A percentile compares a stretch with the other conserved stretches of the same genome.
Conservation (phyloP, 2,329 filamentous ascomycete genomes). For the Talaromyces amestolkiae region DNA sequence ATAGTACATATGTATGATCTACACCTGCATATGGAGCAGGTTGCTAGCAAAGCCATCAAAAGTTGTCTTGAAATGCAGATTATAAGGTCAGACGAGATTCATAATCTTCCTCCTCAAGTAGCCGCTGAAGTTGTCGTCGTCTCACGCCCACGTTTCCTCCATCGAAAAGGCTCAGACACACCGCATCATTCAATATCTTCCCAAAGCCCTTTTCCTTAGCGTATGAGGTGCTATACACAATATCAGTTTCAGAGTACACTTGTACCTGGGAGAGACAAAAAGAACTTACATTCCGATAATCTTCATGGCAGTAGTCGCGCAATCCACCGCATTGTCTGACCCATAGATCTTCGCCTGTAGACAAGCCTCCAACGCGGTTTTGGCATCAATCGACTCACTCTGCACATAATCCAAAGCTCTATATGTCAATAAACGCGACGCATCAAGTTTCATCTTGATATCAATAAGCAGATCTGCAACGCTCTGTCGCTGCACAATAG, state of each 20-base stretch:
- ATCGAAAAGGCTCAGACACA: slow-evolving; percentile 52
- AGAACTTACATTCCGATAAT: slow-evolving; percentile 48
- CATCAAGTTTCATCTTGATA: slow-evolving; percentile 54
- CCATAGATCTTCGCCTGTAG: slow-evolving; percentile 54
- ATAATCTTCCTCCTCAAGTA: background rate
- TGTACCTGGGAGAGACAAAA: background rate
- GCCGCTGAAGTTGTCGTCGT: slow-evolving; percentile 46
- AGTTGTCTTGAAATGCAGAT: background rate
- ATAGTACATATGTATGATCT: too few species aligned
- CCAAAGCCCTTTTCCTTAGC: slow-evolving; percentile 44
- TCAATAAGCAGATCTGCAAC: slow-evolving; percentile 53
- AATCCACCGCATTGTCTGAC: slow-evolving; percentile 51
- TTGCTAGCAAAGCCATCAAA: background rate
- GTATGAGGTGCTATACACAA: slow-evolving; percentile 39
- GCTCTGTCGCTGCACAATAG: slow-evolving; percentile 50
- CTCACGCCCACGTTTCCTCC: slow-evolving; percentile 56
- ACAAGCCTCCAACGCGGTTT: slow-evolving; percentile 47
- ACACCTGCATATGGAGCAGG: background rate
- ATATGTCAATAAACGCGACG: slow-evolving; percentile 42
- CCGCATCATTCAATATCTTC: slow-evolving; percentile 46
- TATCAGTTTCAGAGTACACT: background rate
- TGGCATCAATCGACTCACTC: slow-evolving; percentile 24
- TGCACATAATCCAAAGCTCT: slow-evolving; percentile 26
- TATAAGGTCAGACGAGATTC: background rate
- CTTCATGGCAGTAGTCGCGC: slow-evolving; percentile 51